These are phyloP conservation scores for Raphanus sativus DNA, from an alignment of 345 rosid species.

Conservation along the genomic window DNA sequence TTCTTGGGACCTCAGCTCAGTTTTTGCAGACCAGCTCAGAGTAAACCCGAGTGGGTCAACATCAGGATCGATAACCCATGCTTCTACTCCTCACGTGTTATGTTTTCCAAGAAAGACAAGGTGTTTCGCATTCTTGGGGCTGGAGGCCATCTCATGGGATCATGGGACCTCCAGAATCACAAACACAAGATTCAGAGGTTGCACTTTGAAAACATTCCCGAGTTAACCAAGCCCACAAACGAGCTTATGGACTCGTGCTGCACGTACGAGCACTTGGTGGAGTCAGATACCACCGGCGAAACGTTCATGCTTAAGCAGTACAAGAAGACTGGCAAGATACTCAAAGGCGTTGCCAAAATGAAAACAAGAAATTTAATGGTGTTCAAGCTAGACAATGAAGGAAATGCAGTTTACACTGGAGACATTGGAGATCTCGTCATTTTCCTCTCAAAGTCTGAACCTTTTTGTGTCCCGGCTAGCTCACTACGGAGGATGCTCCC, in stretches of 20 bases:
- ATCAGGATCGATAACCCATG: background rate
- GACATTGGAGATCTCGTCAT: background rate
- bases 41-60: background rate
- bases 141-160: background rate
- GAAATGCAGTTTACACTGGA: constrained; percentile 20
- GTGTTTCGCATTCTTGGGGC: background rate
- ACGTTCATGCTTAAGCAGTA: background rate
- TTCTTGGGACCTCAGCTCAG: background rate
- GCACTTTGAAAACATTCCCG: background rate
- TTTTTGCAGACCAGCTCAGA: background rate
- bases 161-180: background rate
- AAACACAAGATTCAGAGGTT: background rate
- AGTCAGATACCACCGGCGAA: background rate
- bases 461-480: background rate
- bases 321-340: background rate
- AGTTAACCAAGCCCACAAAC: background rate
- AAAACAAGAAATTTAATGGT: constrained; percentile 23
- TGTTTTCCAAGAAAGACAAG: background rate
- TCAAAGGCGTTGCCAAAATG: background rate
- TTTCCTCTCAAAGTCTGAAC: background rate
- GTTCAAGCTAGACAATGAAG: constrained; percentile 47
- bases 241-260: background rate
- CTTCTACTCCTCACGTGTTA: background rate
- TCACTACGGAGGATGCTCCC: no score
- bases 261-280: background rate